Evolutionary conservation across 2,329 filamentous ascomycete genomes (phyloP).

Genomic region (Phyllosticta citriasiana): DNA sequence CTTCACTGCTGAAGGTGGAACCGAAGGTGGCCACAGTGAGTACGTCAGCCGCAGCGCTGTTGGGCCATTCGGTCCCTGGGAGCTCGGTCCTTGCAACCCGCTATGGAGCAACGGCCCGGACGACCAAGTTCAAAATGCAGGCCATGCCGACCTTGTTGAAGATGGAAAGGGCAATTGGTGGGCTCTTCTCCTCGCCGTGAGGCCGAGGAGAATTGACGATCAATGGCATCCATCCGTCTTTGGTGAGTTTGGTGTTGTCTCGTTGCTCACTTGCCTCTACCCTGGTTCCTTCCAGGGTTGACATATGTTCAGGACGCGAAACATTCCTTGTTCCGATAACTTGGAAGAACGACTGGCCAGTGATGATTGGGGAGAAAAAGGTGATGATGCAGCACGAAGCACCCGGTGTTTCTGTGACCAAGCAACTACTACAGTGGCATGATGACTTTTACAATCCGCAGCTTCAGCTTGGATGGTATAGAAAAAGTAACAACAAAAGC

Average conservation of each 20-base stretch:
- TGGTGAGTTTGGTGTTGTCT: conserved; percentile 19
- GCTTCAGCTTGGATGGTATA: conserved; percentile 31
- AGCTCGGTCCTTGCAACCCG: conserved; percentile 34
- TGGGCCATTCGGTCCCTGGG: conserved; percentile 51
- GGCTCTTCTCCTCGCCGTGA: conserved; percentile 38
- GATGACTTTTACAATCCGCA: conserved; percentile 27
- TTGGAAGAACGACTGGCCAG: conserved; percentile 44
- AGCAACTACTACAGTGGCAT: conserved; percentile 20
- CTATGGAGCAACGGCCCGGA: conserved; percentile 14
- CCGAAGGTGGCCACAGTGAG: conserved; percentile 50
- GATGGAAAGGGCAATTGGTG: conserved; percentile 38
- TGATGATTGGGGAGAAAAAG: conserved; percentile 39
- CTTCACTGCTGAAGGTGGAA: conserved; percentile 36
- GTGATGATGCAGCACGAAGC: conserved; percentile 26
- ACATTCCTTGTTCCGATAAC: conserved; percentile 41
- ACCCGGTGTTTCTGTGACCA: neutral
- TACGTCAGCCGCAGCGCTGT: conserved; percentile 29
- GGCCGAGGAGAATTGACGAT: conserved; percentile 24
- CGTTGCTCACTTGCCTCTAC: neutral
- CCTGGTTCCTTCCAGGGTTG: neutral
- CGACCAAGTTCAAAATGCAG: conserved; percentile 42
- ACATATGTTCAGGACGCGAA: conserved; percentile 32
- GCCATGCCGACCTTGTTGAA: conserved; percentile 41
- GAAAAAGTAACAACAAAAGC: conserved; percentile 21
- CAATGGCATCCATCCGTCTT: conserved; percentile 33